Conservation (phyloP, 176 grass and related monocot genomes). For the Aegilops longissima region DNA sequence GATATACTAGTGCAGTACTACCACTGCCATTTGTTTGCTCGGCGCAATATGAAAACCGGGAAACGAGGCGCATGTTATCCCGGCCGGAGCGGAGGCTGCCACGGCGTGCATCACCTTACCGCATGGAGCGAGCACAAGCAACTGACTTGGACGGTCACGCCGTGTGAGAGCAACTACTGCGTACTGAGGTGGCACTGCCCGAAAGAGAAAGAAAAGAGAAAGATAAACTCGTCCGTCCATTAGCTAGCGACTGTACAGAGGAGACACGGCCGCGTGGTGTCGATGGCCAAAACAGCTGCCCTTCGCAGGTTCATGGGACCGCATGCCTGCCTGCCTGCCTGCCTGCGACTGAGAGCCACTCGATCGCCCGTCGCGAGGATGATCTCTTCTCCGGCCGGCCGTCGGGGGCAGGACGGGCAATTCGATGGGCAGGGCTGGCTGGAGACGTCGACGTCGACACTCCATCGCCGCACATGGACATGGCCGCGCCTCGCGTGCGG, state of each 20-base stretch:
- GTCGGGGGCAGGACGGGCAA: neutral
- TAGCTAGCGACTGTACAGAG: neutral
- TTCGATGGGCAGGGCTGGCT: neutral
- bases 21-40: neutral
- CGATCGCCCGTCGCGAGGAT: neutral
- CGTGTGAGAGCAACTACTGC: neutral
- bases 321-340: neutral
- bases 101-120: neutral
- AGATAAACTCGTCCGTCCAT: neutral
- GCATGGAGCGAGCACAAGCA: neutral
- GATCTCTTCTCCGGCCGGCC: neutral
- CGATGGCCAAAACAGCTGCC: slow-evolving; percentile 27
- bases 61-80: too few relatives aligned
- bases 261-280: slow-evolving; percentile 39
- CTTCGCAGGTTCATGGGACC: neutral
- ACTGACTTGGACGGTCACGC: neutral
- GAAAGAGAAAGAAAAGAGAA: neutral
- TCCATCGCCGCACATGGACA: slow-evolving; percentile 39
- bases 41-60: neutral
- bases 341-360: neutral
- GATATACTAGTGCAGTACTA: too few relatives aligned
- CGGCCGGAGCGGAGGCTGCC: neutral
- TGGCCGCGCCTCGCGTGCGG: neutral
- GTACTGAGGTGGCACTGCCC: neutral
- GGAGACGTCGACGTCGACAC: neutral